Evolutionary conservation across 2,329 filamentous ascomycete species (phyloP).

Genomic region (Diaporthe humulicola): DNA sequence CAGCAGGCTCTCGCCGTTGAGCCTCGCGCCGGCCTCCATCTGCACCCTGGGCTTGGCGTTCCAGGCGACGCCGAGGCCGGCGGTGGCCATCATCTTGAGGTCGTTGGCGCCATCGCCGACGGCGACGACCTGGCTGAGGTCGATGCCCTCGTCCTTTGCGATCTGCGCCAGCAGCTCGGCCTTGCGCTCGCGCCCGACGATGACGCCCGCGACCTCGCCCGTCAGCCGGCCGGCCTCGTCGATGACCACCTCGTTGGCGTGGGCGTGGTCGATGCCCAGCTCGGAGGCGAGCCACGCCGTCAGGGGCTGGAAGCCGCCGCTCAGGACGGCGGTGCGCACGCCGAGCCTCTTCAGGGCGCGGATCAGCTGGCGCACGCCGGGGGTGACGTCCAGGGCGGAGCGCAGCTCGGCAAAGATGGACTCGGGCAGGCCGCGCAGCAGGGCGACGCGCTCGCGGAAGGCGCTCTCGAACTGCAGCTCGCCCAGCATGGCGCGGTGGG

Average conservation of each 20-base stretch:
- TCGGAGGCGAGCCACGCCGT: slow-evolving; percentile 87
- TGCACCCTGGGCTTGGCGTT: slow-evolving; percentile 88
- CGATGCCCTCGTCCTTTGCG: slow-evolving; percentile 74
- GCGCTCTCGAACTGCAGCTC: slow-evolving; percentile 92
- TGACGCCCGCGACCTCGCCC: slow-evolving; percentile 78
- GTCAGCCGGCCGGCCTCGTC: slow-evolving; percentile 76
- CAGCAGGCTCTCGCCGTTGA: slow-evolving; percentile 79
- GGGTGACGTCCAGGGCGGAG: slow-evolving; percentile 82
- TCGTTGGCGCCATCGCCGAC: slow-evolving; percentile 89
- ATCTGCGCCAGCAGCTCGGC: slow-evolving; percentile 78
- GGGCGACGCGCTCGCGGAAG: slow-evolving; percentile 82
- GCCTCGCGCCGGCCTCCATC: slow-evolving; percentile 77
- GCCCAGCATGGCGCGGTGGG: slow-evolving; percentile 93
- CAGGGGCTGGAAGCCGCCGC: slow-evolving; percentile 91
- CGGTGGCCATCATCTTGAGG: slow-evolving; percentile 81
- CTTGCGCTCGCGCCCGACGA: slow-evolving; percentile 84
- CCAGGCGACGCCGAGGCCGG: slow-evolving; percentile 84
- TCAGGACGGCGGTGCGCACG: slow-evolving; percentile 89
- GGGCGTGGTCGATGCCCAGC: slow-evolving; percentile 87
- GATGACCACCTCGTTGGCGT: slow-evolving; percentile 86
- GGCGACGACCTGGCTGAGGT: slow-evolving; percentile 76
- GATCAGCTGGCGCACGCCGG: slow-evolving; percentile 82
- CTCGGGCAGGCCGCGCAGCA: slow-evolving; percentile 84
- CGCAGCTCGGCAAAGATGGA: slow-evolving; percentile 85
- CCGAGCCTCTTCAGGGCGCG: slow-evolving; percentile 81